A percentile compares a stretch with the other conserved stretches of the same genome.
These are phyloP conservation scores for Aspergillus versicolor DNA, from an alignment of 2,329 filamentous ascomycete genomes.

Conservation along the genomic window DNA sequence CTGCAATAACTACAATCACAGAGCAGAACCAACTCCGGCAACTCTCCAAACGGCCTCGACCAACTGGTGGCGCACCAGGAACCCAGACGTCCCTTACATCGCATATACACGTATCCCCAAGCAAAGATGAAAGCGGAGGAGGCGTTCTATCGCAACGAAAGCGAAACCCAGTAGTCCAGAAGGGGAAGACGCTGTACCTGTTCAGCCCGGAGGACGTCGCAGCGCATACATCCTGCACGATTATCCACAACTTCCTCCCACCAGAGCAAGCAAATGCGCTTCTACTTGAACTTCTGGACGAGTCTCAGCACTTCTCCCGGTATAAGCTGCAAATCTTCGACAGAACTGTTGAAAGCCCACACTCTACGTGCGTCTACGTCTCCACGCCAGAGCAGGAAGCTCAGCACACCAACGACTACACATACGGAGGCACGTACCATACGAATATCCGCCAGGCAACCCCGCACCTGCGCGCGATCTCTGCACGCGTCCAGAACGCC, in stretches of 20 bases:
- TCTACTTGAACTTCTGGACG: slow-evolving; percentile 70
- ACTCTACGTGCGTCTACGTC: slow-evolving; percentile 82
- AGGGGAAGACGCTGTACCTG: slow-evolving; percentile 78
- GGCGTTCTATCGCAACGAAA: slow-evolving; percentile 31
- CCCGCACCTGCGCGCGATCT: slow-evolving; percentile 69
- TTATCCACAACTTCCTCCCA: slow-evolving; percentile 88
- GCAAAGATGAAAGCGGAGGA: slow-evolving; percentile 25
- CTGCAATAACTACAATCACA: slow-evolving; percentile 59
- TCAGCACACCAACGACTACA: slow-evolving; percentile 73
- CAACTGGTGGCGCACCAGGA: slow-evolving; percentile 37
- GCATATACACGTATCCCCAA: slow-evolving; percentile 39
- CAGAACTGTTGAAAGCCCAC: slow-evolving; percentile 78
- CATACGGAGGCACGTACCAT: slow-evolving; percentile 78
- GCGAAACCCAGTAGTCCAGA: slow-evolving; percentile 55
- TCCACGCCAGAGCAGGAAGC: slow-evolving; percentile 68
- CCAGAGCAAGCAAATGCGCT: slow-evolving; percentile 69
- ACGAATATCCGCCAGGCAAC: slow-evolving; percentile 74
- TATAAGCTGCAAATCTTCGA: slow-evolving; percentile 85
- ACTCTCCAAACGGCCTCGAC: slow-evolving; percentile 16
- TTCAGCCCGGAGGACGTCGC: slow-evolving; percentile 80
- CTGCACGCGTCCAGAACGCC: slow-evolving; percentile 66
- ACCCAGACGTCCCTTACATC: slow-evolving; percentile 64
- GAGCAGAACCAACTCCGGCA: slow-evolving; percentile 16
- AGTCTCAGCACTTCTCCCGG: slow-evolving; percentile 68
- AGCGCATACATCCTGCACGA: slow-evolving; percentile 81